Evolutionary conservation across 1,139 yeast species (phyloP).

Genomic region (Candida tetrigidarum): DNA sequence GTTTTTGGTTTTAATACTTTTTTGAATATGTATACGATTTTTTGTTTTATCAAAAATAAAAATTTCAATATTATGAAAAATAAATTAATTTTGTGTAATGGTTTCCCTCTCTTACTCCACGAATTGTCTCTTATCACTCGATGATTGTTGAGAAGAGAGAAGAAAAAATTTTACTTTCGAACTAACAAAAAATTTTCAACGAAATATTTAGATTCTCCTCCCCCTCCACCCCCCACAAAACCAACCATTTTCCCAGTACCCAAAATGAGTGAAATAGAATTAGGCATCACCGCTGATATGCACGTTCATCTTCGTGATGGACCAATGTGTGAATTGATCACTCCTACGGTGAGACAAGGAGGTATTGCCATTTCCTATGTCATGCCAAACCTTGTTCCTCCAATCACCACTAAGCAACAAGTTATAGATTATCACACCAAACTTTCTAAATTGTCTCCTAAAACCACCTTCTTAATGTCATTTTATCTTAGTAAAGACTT

Average conservation of each 20-base stretch:
- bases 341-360: slow-evolving; percentile 90
- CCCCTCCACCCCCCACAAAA: slow-evolving; percentile 4
- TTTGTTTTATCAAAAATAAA: background rate
- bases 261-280: slow-evolving; percentile 43
- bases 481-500: slow-evolving; percentile 77
- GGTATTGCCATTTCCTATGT: slow-evolving; percentile 91
- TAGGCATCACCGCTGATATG: slow-evolving; percentile 92
- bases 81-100: background rate
- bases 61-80: background rate
- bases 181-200: background rate
- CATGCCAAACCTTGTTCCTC: slow-evolving; percentile 97
- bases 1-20: background rate
- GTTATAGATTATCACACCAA: slow-evolving; percentile 71
- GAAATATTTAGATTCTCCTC: background rate
- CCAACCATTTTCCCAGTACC: background rate
- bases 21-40: background rate
- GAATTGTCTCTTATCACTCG: too few species aligned
- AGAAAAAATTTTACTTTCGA: background rate
- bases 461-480: slow-evolving; percentile 90
- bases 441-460: slow-evolving; percentile 71
- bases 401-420: slow-evolving; percentile 77
- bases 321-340: slow-evolving; percentile 84
- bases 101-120: too few species aligned
- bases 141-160: background rate
- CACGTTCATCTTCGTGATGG: slow-evolving; percentile 98